phyloP scores from a whole-genome alignment of 202 grass and related monocot genomes.

The Hordeum pubiflorum region DNA sequence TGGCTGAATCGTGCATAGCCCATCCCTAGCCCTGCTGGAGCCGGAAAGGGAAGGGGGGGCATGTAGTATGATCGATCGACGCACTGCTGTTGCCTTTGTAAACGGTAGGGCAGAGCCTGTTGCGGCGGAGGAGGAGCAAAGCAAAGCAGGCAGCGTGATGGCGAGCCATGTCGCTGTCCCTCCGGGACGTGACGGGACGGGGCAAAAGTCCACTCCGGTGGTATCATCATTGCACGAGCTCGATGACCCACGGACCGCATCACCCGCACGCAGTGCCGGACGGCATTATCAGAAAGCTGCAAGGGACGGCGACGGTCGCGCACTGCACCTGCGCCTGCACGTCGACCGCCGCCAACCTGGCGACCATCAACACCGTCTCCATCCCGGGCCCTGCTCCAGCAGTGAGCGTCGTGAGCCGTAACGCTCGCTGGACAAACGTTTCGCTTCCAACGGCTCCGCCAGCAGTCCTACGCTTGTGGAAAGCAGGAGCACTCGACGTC shows the following conservation, averaged over 20 bases:
- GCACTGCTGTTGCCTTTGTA: neutral
- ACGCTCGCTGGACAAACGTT: too few species aligned
- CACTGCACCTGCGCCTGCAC: too few species aligned
- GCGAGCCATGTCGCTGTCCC: slow-evolving; percentile 15
- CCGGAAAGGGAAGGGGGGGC: neutral
- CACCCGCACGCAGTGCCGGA: neutral
- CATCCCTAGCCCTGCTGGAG: neutral
- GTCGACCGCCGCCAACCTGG: neutral
- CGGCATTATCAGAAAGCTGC: neutral
- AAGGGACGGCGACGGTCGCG: neutral
- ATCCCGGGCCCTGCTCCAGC: neutral
- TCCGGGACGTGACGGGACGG: neutral
- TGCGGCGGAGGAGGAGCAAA: neutral
- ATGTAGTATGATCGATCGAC: too few species aligned
- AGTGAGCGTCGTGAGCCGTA: too few species aligned
- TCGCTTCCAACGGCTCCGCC: too few species aligned
- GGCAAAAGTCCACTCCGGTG: slow-evolving; percentile 1
- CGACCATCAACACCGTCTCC: neutral
- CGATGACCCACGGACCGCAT: neutral
- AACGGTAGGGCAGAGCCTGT: neutral
- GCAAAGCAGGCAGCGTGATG: slow-evolving; percentile 2
- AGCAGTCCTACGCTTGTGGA: too few species aligned
- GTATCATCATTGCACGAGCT: neutral
- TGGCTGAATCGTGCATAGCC: too few species aligned
- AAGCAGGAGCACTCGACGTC: too few species aligned